Evolutionary conservation across 495 filamentous ascomycete genomes (phyloP), one percentile per base, ranked within the genome.

Genomic region (Daldinia bambusicola): DNA sequence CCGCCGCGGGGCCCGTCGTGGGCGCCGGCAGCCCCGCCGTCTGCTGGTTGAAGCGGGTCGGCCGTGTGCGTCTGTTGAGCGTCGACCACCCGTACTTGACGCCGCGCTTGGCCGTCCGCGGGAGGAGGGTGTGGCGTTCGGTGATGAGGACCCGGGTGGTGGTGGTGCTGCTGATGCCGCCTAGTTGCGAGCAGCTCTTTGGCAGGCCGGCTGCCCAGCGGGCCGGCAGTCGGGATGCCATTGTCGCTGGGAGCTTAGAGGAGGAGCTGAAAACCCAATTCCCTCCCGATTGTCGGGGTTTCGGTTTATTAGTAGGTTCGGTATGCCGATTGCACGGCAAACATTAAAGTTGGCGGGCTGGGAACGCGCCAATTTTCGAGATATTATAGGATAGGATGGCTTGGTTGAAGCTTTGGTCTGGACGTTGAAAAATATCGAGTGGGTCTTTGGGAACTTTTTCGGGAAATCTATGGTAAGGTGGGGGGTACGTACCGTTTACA

Each of bases 1-100:
- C 94, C 13, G 93, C 93, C 3, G 89, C 87, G 10, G 91, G 87
- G 6, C 93, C 93, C 10, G 90, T 87, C 36, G 88, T 87, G 34
- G 93, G 89, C 16, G 87, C 78, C 0, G 86, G 86, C 5, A 88
- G 75, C 45, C 84, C 85, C 0, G 83, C 71, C 8, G 77, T 79
- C 6, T 74, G 62, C 65, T 86, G 84, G 80, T 87, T 87, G 82
- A 85, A 88, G 18, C 83, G 82, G n/a, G 61, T 72, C 4, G 81
- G 81, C 43, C 70, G 77, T 61, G 63, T 63, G 18, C 80, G 80
- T 2, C 63, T 40, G 50, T 80, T 74, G 14, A 79, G 79, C 0
- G 86, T 88, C 30, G 74, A 78, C 86, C 86, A 88, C 66, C 86
- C 86, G 74, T 84, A 83, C 58, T 84, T 84, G 75, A 85, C 83